Evolutionary conservation across 192 early-diverging fungal species (phyloP).

Genomic region (Podila minutissima): DNA sequence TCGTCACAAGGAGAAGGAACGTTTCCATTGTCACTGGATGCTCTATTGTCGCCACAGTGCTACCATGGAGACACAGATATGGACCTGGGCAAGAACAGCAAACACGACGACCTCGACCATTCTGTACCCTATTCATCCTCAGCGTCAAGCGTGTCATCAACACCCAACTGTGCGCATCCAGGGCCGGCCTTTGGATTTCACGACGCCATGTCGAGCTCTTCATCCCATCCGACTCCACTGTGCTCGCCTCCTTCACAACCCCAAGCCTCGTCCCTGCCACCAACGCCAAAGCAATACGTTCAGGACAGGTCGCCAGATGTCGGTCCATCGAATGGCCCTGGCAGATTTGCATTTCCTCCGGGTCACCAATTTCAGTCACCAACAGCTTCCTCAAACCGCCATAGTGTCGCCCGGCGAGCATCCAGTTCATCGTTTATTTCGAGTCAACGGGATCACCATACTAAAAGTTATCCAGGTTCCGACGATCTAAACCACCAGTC

Average conservation of each 20-base stretch:
- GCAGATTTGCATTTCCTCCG: slow-evolving; percentile 9
- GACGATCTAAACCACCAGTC: slow-evolving; percentile 27
- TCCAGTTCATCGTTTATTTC: slow-evolving; percentile 43
- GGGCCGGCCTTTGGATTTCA: slow-evolving; percentile 10
- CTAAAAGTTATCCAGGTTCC: slow-evolving; percentile 13
- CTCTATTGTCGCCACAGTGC: slow-evolving; percentile 1
- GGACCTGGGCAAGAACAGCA: neutral
- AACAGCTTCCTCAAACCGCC: slow-evolving; percentile 9
- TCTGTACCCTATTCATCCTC: slow-evolving; percentile 14
- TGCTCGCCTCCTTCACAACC: slow-evolving; percentile 36
- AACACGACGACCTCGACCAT: slow-evolving; percentile 33
- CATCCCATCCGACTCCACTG: slow-evolving; percentile 31
- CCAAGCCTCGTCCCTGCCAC: slow-evolving; percentile 32
- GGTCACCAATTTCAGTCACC: slow-evolving; percentile 24
- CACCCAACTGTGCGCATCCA: slow-evolving; percentile 23
- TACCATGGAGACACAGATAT: slow-evolving; percentile 4
- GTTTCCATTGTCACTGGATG: slow-evolving; percentile 7
- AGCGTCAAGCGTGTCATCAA: slow-evolving; percentile 27
- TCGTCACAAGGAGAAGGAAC: neutral
- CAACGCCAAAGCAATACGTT: slow-evolving; percentile 30
- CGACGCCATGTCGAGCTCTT: slow-evolving; percentile 17
- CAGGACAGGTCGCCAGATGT: slow-evolving; percentile 19
- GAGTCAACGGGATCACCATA: slow-evolving; percentile 13
- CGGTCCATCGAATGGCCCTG: neutral
- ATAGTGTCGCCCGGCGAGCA: slow-evolving; percentile 22